These are phyloP conservation scores for Penicillium sp. DNA, from an alignment of 2,329 filamentous ascomycete species.

Conservation along the genomic window DNA sequence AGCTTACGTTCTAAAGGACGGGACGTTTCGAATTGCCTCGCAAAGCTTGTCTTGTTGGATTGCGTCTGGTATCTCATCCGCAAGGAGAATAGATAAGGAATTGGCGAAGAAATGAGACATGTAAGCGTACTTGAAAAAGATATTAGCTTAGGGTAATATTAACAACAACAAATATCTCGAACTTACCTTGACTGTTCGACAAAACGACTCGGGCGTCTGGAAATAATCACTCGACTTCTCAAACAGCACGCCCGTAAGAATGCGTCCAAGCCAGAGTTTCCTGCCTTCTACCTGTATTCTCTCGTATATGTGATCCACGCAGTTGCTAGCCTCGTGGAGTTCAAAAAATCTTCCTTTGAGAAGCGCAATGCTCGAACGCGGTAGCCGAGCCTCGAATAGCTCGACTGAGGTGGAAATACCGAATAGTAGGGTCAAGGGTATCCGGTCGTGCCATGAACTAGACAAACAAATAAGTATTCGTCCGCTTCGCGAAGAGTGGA, in stretches of 20 bases:
- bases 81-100: conserved; percentile 58
- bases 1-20: conserved; percentile 58
- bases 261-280: conserved; percentile 58
- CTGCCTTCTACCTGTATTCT: conserved; percentile 42
- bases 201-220: conserved; percentile 62
- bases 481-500: not conserved
- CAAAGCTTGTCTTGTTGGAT: conserved; percentile 50
- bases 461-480: conserved; percentile 28
- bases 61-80: conserved; percentile 26
- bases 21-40: conserved; percentile 61
- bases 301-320: conserved; percentile 48
- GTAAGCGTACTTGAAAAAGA: conserved; percentile 57
- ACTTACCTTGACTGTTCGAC: conserved; percentile 55
- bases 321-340: conserved; percentile 53
- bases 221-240: conserved; percentile 64
- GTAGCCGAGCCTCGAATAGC: conserved; percentile 63
- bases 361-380: conserved; percentile 56
- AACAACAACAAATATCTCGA: not conserved
- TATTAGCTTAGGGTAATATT: conserved; percentile 26
- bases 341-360: conserved; percentile 63
- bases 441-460: conserved; percentile 65
- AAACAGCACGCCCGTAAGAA: conserved; percentile 56
- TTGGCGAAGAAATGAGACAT: conserved; percentile 70
- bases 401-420: conserved; percentile 68
- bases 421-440: conserved; percentile 64